Percentiles rank a stretch among this genome's conserved stretches.
These are phyloP conservation scores for Fusarium sororula DNA, from an alignment of 2,329 filamentous ascomycete species.

Conservation along the genomic window DNA sequence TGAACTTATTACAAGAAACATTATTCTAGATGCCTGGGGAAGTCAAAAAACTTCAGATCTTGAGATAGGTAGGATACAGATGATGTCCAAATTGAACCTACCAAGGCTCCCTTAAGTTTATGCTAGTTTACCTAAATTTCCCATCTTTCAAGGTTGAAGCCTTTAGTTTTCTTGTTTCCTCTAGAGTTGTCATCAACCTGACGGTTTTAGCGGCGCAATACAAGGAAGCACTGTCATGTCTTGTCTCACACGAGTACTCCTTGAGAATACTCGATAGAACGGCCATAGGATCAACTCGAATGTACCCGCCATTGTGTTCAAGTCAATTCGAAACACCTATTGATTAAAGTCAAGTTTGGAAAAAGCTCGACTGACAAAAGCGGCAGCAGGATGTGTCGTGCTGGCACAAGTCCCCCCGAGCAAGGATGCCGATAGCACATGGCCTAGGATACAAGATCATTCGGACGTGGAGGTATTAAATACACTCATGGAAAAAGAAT, in stretches of 20 bases:
- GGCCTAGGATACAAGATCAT: background rate
- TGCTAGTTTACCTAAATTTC: background rate
- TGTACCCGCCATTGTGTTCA: background rate
- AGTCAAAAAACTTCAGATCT: background rate
- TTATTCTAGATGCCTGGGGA: background rate
- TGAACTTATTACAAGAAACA: background rate
- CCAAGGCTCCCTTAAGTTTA: background rate
- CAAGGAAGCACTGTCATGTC: background rate
- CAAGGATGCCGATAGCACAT: background rate
- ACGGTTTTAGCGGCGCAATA: background rate
- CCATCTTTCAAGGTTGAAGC: background rate
- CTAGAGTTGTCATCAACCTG: background rate
- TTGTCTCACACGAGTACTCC: background rate
- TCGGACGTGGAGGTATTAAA: background rate
- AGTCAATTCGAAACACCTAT: background rate
- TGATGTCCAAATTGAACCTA: background rate
- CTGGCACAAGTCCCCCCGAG: background rate
- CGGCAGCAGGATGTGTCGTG: background rate
- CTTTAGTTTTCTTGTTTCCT: background rate
- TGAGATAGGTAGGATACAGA: no score
- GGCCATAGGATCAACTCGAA: background rate
- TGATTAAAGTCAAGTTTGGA: background rate
- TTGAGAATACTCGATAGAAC: background rate
- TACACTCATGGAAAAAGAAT: background rate
- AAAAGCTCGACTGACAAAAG: background rate